Evolutionary conservation across 192 early-diverging fungal genomes (phyloP), one percentile per base, ranked within the genome.

Genomic region (Dispira parvispora): DNA sequence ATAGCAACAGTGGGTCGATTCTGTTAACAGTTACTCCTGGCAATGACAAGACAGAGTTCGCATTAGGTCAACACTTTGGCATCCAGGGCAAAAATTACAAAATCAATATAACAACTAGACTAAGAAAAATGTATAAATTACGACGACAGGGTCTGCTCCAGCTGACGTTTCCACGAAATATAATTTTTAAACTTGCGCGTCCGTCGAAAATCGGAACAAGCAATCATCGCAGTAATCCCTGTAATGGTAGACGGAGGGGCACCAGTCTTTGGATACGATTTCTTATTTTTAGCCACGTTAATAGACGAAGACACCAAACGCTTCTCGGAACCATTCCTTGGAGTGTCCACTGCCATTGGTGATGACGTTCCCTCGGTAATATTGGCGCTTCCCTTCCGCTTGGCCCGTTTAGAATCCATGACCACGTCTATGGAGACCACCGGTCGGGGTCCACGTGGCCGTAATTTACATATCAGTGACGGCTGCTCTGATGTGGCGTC

Each of bases 211-310:
- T 60, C 57, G 0, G 38, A 16, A 43, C 43, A 20, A 3, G 57
- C 18, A 21, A 60, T 21, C 57, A 60, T 60, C 10, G 57, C 57
- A 16, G 57, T 60, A 43, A 60, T 60, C 9, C 57, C 57, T 3
- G 57, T 60, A 21, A 60, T 14, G 26, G 57, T 43, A 1, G 57
- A 0, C 3, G 38, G 18, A 2, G 25, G 21, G 21, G 54, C 12
- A 26, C 12, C 12, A 14, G 26, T 6, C 25, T 56, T 20, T 0
- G 25, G 54, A 16, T 5, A 27, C 1, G 54, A 2, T 56, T 56
- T 16, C 21, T 25, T 56, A 20, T 14, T 27, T 28, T 18, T 27
- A 43, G 16, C 3, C 18, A 12, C 42, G 3, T 5, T 9, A 27
- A 3, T 43, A 26, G 18, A n/a, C 3, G 57, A 21, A 28, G 12